These are phyloP conservation scores for Nannizziopsis barbatae DNA, from an alignment of 2,329 filamentous ascomycete species.

Conservation along the genomic window DNA sequence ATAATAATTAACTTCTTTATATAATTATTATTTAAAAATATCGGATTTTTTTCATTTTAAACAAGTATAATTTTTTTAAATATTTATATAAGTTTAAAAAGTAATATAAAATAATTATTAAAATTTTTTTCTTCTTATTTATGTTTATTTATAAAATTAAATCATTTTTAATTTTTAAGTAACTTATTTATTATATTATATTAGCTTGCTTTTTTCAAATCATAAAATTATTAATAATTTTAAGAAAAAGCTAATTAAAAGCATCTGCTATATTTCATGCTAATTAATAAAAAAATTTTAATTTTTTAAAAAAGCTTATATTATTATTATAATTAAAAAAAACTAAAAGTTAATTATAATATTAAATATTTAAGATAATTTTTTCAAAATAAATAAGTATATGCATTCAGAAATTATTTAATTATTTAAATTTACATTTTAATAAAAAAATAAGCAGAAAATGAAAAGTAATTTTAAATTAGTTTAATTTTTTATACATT, in stretches of 20 bases:
- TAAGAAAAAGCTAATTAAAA: constrained; percentile 53
- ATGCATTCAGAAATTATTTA: neutral
- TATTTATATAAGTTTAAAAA: too few species aligned
- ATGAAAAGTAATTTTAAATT: constrained; percentile 1
- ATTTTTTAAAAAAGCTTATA: constrained; percentile 24
- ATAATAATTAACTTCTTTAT: too few species aligned
- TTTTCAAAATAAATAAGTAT: neutral
- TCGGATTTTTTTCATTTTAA: too few species aligned
- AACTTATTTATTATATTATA: too few species aligned
- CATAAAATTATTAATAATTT: constrained; percentile 51
- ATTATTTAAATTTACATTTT: neutral
- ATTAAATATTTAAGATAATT: neutral
- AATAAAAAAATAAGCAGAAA: neutral
- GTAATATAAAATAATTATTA: too few species aligned
- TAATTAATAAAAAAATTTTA: constrained; percentile 41
- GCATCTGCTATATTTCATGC: constrained; percentile 44
- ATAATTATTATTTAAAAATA: too few species aligned
- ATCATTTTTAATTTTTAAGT: too few species aligned
- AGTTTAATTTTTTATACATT: neutral
- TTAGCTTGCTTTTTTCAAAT: constrained; percentile 52
- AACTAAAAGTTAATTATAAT: neutral
- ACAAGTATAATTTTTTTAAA: too few species aligned
- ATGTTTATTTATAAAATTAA: too few species aligned
- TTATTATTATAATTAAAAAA: neutral
- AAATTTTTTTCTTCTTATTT: too few species aligned